Percentiles rank a stretch among this genome's conserved stretches.
These are phyloP conservation scores for Naegleria gruberi DNA, from an alignment of 208 protist species.

Conservation along the genomic window DNA sequence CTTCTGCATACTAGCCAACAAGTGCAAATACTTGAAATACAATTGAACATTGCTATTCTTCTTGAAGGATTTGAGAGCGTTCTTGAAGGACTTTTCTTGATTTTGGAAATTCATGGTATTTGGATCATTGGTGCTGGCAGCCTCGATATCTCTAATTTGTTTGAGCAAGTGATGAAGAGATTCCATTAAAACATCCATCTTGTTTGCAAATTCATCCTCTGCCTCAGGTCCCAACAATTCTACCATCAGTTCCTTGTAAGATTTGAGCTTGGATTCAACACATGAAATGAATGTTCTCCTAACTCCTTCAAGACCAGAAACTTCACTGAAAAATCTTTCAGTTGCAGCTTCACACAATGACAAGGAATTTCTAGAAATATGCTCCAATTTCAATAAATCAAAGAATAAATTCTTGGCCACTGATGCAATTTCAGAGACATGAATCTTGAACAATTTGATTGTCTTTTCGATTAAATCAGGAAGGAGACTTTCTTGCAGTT, in stretches of 20 bases:
- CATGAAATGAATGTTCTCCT: neutral
- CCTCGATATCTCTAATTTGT: neutral
- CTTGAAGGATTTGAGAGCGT: neutral
- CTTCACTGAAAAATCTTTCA: neutral
- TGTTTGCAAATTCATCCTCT: neutral
- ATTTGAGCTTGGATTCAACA: neutral
- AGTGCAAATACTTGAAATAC: slow-evolving; percentile 14
- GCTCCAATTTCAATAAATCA: neutral
- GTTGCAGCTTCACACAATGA: neutral
- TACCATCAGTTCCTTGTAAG: neutral
- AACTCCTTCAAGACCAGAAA: neutral
- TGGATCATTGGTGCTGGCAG: neutral
- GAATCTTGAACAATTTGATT: neutral
- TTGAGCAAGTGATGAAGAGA: neutral
- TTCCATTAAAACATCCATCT: neutral
- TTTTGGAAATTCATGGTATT: neutral
- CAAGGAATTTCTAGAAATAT: neutral
- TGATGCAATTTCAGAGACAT: neutral
- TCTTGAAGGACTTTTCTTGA: neutral
- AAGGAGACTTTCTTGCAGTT: neutral
- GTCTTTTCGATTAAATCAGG: neutral
- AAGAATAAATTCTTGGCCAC: neutral
- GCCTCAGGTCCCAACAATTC: neutral
- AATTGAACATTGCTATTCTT: neutral
- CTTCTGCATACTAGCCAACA: neutral